These are phyloP conservation scores for Isatis lusitanica DNA, from an alignment of 441 rosid species.

Conservation along the genomic window DNA sequence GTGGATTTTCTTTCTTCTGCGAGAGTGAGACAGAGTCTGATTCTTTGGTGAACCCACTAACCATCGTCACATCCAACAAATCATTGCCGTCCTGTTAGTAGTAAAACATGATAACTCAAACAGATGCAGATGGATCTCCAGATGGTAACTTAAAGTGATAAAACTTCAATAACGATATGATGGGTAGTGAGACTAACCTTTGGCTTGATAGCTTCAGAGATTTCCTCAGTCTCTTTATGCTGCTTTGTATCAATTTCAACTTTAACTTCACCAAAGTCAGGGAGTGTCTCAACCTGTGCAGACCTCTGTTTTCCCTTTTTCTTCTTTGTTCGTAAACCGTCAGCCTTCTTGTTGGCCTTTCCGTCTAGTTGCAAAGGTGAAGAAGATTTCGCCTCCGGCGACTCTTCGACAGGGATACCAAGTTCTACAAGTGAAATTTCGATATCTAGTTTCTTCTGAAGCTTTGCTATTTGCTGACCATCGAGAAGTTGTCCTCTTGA, in stretches of 20 bases:
- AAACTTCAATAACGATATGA: not conserved
- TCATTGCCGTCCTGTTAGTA: conserved; percentile 47
- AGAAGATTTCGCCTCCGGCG: conserved; percentile 39
- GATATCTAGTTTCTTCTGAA: conserved; percentile 63
- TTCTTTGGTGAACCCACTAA: conserved; percentile 39
- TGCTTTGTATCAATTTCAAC: conserved; percentile 40
- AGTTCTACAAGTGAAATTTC: conserved; percentile 76
- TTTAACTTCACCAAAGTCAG: conserved; percentile 43
- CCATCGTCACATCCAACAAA: conserved; percentile 29
- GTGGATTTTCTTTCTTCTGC: conserved; percentile 44
- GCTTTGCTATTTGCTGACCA: conserved; percentile 88
- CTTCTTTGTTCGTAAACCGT: conserved; percentile 58
- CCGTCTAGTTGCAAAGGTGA: conserved; percentile 48
- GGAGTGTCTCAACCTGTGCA: conserved; percentile 42
- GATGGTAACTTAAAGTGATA: not conserved
- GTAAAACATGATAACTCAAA: not conserved
- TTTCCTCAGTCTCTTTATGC: conserved; percentile 39
- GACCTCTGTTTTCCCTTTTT: conserved; percentile 66
- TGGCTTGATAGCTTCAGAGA: conserved; percentile 38
- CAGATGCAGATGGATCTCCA: not conserved
- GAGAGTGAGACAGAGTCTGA: conserved; percentile 38
- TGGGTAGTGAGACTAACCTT: conserved; percentile 47
- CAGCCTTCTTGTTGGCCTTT: conserved; percentile 59
- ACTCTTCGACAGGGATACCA: conserved; percentile 60
- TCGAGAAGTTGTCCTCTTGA: conserved; percentile 74